Percentiles rank a stretch among this genome's conserved stretches.
phyloP scores from a whole-genome alignment of 148 eudicot genomes.

The Beta vulgaris region DNA sequence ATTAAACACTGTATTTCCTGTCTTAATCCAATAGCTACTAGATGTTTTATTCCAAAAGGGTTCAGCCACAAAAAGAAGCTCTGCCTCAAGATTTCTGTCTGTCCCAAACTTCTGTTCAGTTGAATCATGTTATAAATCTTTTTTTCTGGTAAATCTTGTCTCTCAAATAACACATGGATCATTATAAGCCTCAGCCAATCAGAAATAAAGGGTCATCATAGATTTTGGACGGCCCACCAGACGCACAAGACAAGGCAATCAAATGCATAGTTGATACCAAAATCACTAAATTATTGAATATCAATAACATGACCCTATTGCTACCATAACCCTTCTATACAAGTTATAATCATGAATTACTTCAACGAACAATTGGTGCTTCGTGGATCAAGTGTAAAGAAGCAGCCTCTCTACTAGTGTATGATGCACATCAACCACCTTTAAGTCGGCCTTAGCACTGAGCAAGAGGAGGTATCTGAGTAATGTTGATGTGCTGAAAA shows the following conservation, averaged over 20 bases:
- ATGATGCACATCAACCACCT: neutral
- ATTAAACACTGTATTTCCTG: neutral
- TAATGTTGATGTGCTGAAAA: neutral
- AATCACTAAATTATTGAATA: neutral
- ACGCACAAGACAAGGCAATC: neutral
- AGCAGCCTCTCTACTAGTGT: neutral
- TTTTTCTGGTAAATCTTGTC: neutral
- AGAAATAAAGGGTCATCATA: neutral
- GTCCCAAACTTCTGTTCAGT: neutral
- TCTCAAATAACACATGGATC: conserved; percentile 2
- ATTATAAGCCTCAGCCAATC: neutral
- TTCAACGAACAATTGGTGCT: neutral
- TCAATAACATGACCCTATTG: neutral
- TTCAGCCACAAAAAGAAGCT: conserved; percentile 3
- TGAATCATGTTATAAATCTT: neutral
- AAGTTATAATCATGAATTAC: neutral
- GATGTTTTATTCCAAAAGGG: neutral
- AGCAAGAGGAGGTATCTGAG: neutral
- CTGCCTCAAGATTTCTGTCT: neutral
- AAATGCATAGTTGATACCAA: neutral
- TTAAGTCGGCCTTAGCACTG: neutral
- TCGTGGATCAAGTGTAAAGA: neutral
- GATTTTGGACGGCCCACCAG: neutral
- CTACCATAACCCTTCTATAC: neutral
- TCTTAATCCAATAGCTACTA: conserved; percentile 3